Percentiles rank a stretch among this genome's conserved stretches.
Evolutionary conservation across 225 moss, liverwort and hornwort species (phyloP).

Genomic region (Anthoceros angustus): DNA sequence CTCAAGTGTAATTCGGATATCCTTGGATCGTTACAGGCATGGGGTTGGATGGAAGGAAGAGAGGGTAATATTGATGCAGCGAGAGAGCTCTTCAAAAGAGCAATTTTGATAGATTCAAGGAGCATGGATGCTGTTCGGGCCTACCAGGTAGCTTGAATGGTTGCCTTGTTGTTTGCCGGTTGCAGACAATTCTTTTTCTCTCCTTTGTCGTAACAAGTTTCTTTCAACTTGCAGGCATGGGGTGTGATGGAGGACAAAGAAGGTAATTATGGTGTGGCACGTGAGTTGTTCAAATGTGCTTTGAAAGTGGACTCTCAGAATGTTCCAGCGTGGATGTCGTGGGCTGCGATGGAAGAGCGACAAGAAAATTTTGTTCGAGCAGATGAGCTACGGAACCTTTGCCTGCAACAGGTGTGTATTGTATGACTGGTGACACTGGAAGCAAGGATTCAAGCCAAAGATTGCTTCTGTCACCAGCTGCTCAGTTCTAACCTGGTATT

Average conservation of each 20-base stretch:
- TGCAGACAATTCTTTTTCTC: not conserved
- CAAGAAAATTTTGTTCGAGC: slow-evolving; percentile 81
- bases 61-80: slow-evolving; percentile 58
- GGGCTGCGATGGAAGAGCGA: slow-evolving; percentile 98
- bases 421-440: not conserved
- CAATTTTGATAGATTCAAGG: slow-evolving; percentile 57
- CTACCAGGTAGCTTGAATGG: slow-evolving; percentile 38
- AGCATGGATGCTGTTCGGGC: slow-evolving; percentile 93
- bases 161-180: not conserved
- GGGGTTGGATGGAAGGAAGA: slow-evolving; percentile 99
- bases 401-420: slow-evolving; percentile 63
- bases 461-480: not conserved
- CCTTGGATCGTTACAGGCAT: slow-evolving; percentile 38
- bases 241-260: slow-evolving; percentile 89
- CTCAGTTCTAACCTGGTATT: slow-evolving; percentile 6
- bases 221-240: slow-evolving; percentile 55
- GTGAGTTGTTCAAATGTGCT: slow-evolving; percentile 82
- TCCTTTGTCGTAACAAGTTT: not conserved
- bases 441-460: not conserved
- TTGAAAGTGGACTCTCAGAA: slow-evolving; percentile 88
- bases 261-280: slow-evolving; percentile 63
- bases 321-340: slow-evolving; percentile 98
- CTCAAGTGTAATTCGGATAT: slow-evolving; percentile 1
- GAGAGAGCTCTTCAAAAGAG: slow-evolving; percentile 83
- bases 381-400: slow-evolving; percentile 80